phyloP scores from a whole-genome alignment of 2,329 filamentous ascomycete genomes.

The Aulographum hederae region DNA sequence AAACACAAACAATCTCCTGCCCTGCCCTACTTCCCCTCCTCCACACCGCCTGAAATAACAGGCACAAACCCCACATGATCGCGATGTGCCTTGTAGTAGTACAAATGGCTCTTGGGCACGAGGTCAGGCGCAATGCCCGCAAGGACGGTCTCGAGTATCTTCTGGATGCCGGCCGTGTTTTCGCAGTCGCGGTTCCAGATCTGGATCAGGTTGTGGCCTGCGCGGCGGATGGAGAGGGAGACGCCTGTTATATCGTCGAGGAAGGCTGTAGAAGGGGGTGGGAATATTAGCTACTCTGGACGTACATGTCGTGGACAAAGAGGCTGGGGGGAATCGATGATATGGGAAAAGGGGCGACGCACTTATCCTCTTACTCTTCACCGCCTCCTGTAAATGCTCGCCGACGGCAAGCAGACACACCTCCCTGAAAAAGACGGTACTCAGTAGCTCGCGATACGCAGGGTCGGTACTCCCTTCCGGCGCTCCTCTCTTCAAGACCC shows the following conservation, averaged over 20 bases:
- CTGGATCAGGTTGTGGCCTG: slow-evolving; percentile 69
- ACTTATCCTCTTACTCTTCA: slow-evolving; percentile 43
- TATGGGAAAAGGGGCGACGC: slow-evolving; percentile 17
- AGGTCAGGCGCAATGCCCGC: slow-evolving; percentile 56
- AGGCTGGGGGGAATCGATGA: slow-evolving; percentile 2
- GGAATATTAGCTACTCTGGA: too few species aligned
- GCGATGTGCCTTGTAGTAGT: slow-evolving; percentile 76
- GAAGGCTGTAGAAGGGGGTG: slow-evolving; percentile 21
- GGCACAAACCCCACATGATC: slow-evolving; percentile 60
- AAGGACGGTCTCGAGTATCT: slow-evolving; percentile 53
- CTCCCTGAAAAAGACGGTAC: slow-evolving; percentile 52
- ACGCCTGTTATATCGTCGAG: slow-evolving; percentile 79
- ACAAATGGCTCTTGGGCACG: slow-evolving; percentile 46
- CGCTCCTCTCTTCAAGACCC: slow-evolving; percentile 44
- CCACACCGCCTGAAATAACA: too few species aligned
- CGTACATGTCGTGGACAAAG: not conserved
- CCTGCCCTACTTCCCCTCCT: too few species aligned
- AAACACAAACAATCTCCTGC: too few species aligned
- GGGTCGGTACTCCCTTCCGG: too few species aligned
- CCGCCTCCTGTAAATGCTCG: slow-evolving; percentile 56
- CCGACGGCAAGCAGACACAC: slow-evolving; percentile 69
- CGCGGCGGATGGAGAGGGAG: slow-evolving; percentile 74
- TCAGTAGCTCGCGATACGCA: too few species aligned
- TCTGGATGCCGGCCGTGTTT: slow-evolving; percentile 62
- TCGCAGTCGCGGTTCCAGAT: slow-evolving; percentile 85